These are phyloP conservation scores for Chaetomiaceae sp. DNA, from an alignment of 2,329 filamentous ascomycete species.

Conservation along the genomic window DNA sequence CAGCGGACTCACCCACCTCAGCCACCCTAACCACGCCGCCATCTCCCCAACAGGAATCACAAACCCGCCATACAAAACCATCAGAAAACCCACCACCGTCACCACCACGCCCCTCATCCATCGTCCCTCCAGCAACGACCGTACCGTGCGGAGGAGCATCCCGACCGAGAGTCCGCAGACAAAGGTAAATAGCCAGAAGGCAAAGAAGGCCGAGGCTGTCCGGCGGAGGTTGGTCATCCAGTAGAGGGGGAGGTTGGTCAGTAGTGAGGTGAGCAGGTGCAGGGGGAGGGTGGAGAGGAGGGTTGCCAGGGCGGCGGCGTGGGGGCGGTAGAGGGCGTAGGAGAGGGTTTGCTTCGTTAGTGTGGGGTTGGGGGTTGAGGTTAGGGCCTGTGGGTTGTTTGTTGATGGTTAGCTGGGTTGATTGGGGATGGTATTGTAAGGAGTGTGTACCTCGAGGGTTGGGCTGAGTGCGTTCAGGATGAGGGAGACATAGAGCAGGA, in stretches of 20 bases:
- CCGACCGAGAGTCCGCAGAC: slow-evolving; percentile 46
- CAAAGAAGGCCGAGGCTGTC: slow-evolving; percentile 49
- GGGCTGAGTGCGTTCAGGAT: slow-evolving; percentile 36
- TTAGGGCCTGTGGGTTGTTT: slow-evolving; percentile 22
- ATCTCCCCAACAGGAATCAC: slow-evolving; percentile 40
- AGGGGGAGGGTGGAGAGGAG: slow-evolving; percentile 14
- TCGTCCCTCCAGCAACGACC: slow-evolving; percentile 44
- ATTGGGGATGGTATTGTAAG: background rate
- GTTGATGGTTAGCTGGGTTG: background rate
- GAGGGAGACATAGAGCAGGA: slow-evolving; percentile 34
- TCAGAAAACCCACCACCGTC: slow-evolving; percentile 46
- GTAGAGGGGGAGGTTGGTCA: slow-evolving; percentile 59
- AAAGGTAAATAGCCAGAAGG: slow-evolving; percentile 48
- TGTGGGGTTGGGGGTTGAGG: slow-evolving; percentile 38
- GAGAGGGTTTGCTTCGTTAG: slow-evolving; percentile 43
- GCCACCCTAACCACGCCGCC: slow-evolving; percentile 46
- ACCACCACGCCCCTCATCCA: slow-evolving; percentile 50
- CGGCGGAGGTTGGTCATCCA: slow-evolving; percentile 60
- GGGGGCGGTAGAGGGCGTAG: slow-evolving; percentile 45
- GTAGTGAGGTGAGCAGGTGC: slow-evolving; percentile 41
- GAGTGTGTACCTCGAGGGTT: slow-evolving; percentile 10
- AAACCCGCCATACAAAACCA: slow-evolving; percentile 55
- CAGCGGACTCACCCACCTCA: slow-evolving; percentile 47
- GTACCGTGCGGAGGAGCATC: slow-evolving; percentile 46
- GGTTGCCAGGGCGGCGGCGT: slow-evolving; percentile 40